These are phyloP conservation scores for Saitozyma podzolica DNA, from an alignment of 768 basidiomycete species.

Conservation along the genomic window DNA sequence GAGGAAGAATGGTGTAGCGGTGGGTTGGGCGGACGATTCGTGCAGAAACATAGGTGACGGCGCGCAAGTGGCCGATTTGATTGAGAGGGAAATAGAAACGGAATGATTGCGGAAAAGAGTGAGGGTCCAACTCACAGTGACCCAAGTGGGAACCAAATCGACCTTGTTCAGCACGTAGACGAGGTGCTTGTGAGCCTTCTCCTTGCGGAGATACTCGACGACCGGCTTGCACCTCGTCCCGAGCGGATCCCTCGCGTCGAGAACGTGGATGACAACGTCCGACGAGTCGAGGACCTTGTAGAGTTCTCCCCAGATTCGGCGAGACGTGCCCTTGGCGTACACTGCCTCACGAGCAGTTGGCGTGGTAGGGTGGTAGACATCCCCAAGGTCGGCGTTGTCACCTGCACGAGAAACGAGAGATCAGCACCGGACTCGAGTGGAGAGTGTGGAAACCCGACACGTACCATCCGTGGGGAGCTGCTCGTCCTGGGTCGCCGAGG, in stretches of 20 bases:
- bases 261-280: slow-evolving; percentile 89
- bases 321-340: slow-evolving; percentile 90
- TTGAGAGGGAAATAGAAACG: background rate
- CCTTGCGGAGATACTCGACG: slow-evolving; percentile 87
- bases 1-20: slow-evolving; percentile 7
- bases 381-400: slow-evolving; percentile 18
- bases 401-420: slow-evolving; percentile 39
- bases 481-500: slow-evolving; percentile 17
- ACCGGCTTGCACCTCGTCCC: slow-evolving; percentile 95
- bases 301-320: slow-evolving; percentile 93
- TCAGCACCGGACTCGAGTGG: slow-evolving; percentile 55
- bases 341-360: slow-evolving; percentile 73
- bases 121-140: slow-evolving; percentile 68
- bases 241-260: slow-evolving; percentile 92
- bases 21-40: slow-evolving; percentile 6
- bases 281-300: slow-evolving; percentile 99
- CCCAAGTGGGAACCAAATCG: slow-evolving; percentile 97
- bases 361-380: slow-evolving; percentile 46
- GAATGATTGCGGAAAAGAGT: slow-evolving; percentile 7
- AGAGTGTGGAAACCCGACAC: background rate
- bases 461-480: slow-evolving; percentile 1
- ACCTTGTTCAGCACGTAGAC: slow-evolving; percentile 98
- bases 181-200: slow-evolving; percentile 96
- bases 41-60: background rate
- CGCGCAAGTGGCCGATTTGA: too few relatives aligned